Percentiles rank a stretch among this genome's conserved stretches.
phyloP scores from a whole-genome alignment of 306 rosid genomes.

The Rubus parviflorus region DNA sequence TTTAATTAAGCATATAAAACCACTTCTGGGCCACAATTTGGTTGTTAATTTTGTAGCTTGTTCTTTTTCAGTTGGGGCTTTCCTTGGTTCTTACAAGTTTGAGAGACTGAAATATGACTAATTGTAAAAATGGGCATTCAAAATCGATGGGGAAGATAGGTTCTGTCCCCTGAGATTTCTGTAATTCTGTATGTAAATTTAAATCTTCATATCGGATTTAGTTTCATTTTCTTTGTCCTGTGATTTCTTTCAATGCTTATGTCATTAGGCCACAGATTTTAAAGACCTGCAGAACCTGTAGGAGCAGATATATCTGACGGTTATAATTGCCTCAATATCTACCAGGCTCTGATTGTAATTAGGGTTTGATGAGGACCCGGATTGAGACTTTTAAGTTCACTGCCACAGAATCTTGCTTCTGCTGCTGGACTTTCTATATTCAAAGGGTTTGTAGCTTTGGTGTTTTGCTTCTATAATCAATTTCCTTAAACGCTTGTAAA shows the following conservation, averaged over 20 bases:
- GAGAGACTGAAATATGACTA: slow-evolving; percentile 43
- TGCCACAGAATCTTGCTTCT: not conserved
- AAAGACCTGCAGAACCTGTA: not conserved
- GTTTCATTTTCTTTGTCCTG: slow-evolving; percentile 8
- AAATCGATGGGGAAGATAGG: slow-evolving; percentile 32
- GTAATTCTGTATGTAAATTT: slow-evolving; percentile 62
- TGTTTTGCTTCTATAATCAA: not conserved
- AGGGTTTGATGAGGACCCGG: slow-evolving; percentile 13
- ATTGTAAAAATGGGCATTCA: slow-evolving; percentile 43
- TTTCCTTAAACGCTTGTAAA: not conserved
- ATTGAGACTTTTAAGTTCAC: not conserved
- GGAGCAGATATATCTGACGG: slow-evolving; percentile 14
- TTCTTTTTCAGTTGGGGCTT: slow-evolving; percentile 26
- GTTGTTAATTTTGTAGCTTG: slow-evolving; percentile 35
- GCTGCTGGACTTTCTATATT: not conserved
- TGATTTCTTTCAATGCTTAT: not conserved
- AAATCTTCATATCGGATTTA: slow-evolving; percentile 31
- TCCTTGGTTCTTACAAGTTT: slow-evolving; percentile 40
- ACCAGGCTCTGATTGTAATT: slow-evolving; percentile 15
- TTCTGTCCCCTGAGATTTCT: slow-evolving; percentile 39
- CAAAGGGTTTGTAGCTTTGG: not conserved
- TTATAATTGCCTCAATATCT: slow-evolving; percentile 25
- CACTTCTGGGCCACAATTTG: slow-evolving; percentile 8
- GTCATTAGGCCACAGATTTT: not conserved
- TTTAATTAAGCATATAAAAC: slow-evolving; percentile 21